Conservation (phyloP, 2,329 filamentous ascomycete species). For the Eutypa lata region DNA sequence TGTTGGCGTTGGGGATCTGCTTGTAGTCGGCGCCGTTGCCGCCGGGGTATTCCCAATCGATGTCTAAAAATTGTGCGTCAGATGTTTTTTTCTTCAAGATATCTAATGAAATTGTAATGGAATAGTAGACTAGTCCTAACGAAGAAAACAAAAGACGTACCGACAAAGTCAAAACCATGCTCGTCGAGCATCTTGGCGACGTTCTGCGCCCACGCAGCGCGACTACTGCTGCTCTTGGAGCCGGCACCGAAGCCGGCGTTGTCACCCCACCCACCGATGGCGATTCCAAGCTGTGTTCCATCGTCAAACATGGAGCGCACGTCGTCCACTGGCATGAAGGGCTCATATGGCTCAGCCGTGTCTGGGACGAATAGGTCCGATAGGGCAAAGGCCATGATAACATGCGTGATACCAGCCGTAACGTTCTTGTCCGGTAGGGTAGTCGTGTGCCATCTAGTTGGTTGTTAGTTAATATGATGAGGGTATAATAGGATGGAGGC, state of each 20-base stretch:
- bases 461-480: too few species aligned
- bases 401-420: constrained; percentile 9
- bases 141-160: background rate
- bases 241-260: constrained; percentile 54
- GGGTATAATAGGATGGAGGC: too few species aligned
- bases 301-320: constrained; percentile 2
- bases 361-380: constrained; percentile 8
- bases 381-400: constrained; percentile 13
- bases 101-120: too few species aligned
- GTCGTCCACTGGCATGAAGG: constrained; percentile 8
- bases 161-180: background rate
- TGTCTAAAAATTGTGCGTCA: constrained; percentile 21
- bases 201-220: background rate
- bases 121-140: too few species aligned
- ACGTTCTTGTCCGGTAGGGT: constrained; percentile 5
- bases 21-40: constrained; percentile 72
- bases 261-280: constrained; percentile 74
- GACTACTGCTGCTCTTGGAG: constrained; percentile 16
- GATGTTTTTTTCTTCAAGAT: too few species aligned
- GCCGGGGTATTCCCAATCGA: constrained; percentile 64
- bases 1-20: constrained; percentile 54
- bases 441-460: constrained; percentile 11
- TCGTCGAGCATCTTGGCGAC: background rate
- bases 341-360: constrained; percentile 5
- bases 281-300: constrained; percentile 22